Evolutionary conservation across 192 early-diverging fungal species (phyloP), one percentile per base, ranked within the genome.

Genomic region (Podila clonocystis): DNA sequence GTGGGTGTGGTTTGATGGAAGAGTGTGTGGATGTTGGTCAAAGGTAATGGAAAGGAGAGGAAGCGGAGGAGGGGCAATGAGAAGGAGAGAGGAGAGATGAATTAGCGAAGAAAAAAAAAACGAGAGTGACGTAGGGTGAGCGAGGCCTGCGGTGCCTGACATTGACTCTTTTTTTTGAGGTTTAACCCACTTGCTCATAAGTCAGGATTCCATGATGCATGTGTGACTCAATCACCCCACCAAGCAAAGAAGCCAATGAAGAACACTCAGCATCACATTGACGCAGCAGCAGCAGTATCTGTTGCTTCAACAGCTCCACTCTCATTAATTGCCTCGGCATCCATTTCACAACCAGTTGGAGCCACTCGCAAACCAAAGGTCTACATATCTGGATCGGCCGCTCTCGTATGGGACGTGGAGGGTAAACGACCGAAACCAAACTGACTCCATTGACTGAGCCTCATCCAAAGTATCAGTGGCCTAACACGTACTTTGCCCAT

Each of bases 341-440:
- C 41, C 26, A 50, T 24, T 20, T 19, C 19, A 30, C 36, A 65
- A 6, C 12, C 17, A 24, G 41, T 15, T 12, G 3, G 8, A 45
- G 8, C 41, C 41, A 50, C 20, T 17, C 30, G 31, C 9, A 70
- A 62, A 17, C 70, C 70, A n/a, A 50, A 12, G 17, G 36, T 72
- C 17, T 36, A 63, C n/a, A 20, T 72, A 15, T 36, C 38, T n/a
- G 77, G 77, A 15, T 30, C 45, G 2, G 77, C 68, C n/a, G 70
- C 67, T 5, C 71, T 80, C 2, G 70, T 80, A 9, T 80, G 77
- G 77, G 61, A 72, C 52, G 59, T 80, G 12, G 65, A 73, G 24
- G 77, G 77, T 80, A 49, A n/a, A 30, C 20, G 28, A 4, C 24
- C 48, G n/a, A 12, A 34, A 2, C 6, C 22, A 20, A 15, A n/a